Conservation (phyloP, 1,139 yeast species). For the Zygoascus sp. region DNA sequence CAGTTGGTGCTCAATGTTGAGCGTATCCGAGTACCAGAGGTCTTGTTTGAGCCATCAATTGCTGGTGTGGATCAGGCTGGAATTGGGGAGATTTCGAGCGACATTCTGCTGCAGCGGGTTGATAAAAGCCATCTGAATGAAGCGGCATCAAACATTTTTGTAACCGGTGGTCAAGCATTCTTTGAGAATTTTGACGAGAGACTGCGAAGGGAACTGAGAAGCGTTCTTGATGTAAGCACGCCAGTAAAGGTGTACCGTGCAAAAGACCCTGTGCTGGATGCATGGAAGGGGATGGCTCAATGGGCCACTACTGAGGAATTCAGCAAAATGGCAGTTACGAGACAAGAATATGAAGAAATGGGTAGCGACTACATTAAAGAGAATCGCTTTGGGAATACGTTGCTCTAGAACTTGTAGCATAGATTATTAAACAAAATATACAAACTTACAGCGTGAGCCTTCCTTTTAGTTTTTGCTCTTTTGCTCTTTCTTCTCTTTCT, state of each 20-base stretch:
- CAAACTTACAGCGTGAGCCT: not conserved
- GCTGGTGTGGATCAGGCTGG: slow-evolving; percentile 98
- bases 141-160: slow-evolving; percentile 51
- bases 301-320: slow-evolving; percentile 57
- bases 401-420: not conserved
- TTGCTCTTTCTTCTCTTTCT: slow-evolving; percentile 4
- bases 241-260: slow-evolving; percentile 62
- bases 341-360: slow-evolving; percentile 75
- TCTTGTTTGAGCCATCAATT: slow-evolving; percentile 86
- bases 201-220: slow-evolving; percentile 58
- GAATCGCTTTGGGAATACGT: slow-evolving; percentile 66
- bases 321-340: slow-evolving; percentile 51
- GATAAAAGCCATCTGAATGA: slow-evolving; percentile 36
- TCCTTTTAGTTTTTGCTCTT: not conserved
- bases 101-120: slow-evolving; percentile 55
- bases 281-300: slow-evolving; percentile 93
- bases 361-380: slow-evolving; percentile 90
- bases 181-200: slow-evolving; percentile 66
- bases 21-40: slow-evolving; percentile 87
- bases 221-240: slow-evolving; percentile 66
- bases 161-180: slow-evolving; percentile 81
- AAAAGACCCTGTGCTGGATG: slow-evolving; percentile 62
- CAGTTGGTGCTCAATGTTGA: slow-evolving; percentile 89
- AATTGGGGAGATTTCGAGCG: slow-evolving; percentile 67
- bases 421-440: not conserved